phyloP scores from a whole-genome alignment of 805 yeast genomes.

The Yarrowia sp. region DNA sequence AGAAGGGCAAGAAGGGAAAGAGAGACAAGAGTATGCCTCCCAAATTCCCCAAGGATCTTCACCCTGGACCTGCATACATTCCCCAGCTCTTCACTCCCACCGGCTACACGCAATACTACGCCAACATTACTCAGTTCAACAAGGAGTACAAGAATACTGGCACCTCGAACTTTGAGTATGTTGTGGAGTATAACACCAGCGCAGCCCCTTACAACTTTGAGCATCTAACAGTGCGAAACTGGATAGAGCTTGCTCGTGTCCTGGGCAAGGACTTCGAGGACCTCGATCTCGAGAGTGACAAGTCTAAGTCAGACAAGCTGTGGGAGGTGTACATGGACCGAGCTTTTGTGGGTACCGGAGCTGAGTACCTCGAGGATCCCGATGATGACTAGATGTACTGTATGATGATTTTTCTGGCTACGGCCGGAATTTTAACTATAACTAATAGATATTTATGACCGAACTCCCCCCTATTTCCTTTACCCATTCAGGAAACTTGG shows the following conservation, averaged over 20 bases:
- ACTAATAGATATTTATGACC: conserved; percentile 1
- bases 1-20: conserved; percentile 28
- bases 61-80: conserved; percentile 72
- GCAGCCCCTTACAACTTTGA: conserved; percentile 55
- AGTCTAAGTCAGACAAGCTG: conserved; percentile 25
- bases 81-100: conserved; percentile 72
- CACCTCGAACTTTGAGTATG: conserved; percentile 49
- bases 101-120: conserved; percentile 67
- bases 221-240: conserved; percentile 56
- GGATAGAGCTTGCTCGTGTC: conserved; percentile 48
- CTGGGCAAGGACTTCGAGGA: conserved; percentile 22
- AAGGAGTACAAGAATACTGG: conserved; percentile 37
- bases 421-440: neutral
- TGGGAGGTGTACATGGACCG: conserved; percentile 51
- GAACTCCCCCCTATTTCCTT: neutral
- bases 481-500: neutral
- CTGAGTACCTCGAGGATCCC: conserved; percentile 41
- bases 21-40: conserved; percentile 61
- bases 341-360: conserved; percentile 63
- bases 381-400: neutral
- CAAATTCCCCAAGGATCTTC: conserved; percentile 51
- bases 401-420: neutral
- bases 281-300: conserved; percentile 25
- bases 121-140: conserved; percentile 56
- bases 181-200: conserved; percentile 67